Evolutionary conservation across 495 filamentous ascomycete species (phyloP).

Genomic region (Hypomontagnella submonticulosa): DNA sequence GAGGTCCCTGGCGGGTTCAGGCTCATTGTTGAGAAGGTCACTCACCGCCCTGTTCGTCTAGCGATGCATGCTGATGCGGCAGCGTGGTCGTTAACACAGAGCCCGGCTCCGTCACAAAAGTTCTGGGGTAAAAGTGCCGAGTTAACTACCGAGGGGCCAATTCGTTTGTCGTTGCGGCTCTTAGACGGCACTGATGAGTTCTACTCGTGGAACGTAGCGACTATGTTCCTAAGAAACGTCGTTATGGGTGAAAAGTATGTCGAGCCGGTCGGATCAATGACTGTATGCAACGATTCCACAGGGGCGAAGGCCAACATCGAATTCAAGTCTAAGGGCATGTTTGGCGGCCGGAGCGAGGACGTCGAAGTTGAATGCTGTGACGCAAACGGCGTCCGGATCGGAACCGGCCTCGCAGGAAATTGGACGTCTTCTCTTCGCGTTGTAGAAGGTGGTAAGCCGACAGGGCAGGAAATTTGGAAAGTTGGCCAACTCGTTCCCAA

Average conservation of each 20-base stretch:
- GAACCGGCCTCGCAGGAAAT: constrained; percentile 76
- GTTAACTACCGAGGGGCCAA: constrained; percentile 88
- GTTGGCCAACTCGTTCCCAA: constrained; percentile 79
- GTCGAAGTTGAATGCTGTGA: constrained; percentile 78
- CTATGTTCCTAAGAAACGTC: constrained; percentile 92
- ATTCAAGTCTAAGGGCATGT: constrained; percentile 95
- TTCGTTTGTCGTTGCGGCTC: constrained; percentile 71
- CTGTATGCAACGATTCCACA: constrained; percentile 80
- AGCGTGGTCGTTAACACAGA: constrained; percentile 86
- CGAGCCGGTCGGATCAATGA: constrained; percentile 90
- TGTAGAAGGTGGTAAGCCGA: constrained; percentile 66
- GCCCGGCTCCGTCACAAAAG: constrained; percentile 89
- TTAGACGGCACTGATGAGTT: constrained; percentile 75
- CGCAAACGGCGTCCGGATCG: constrained; percentile 66
- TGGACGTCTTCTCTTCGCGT: constrained; percentile 81
- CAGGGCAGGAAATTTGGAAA: constrained; percentile 76
- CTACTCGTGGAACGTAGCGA: constrained; percentile 86
- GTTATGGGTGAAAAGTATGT: constrained; percentile 99
- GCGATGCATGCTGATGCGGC: constrained; percentile 91
- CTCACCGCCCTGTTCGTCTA: constrained; percentile 88
- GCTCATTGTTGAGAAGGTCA: constrained; percentile 91
- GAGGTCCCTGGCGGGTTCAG: constrained; percentile 78
- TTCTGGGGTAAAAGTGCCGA: constrained; percentile 99
- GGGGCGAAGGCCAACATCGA: constrained; percentile 82
- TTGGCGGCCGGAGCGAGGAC: constrained; percentile 92